Evolutionary conservation across 306 rosid genomes (phyloP), one percentile per base, ranked within the genome.

Genomic region (Castanea crenata): DNA sequence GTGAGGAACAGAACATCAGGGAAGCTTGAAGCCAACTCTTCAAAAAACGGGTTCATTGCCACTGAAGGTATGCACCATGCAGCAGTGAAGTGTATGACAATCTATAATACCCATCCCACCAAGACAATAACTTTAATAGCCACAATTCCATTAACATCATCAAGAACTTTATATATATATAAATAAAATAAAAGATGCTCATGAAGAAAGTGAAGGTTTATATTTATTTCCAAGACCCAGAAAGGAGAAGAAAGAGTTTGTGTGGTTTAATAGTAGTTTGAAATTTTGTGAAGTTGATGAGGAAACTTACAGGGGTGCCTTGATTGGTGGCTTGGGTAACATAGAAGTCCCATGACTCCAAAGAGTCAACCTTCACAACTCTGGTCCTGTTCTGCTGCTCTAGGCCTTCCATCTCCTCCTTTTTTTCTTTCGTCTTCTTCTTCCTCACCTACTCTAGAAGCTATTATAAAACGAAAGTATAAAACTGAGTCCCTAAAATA

Each of bases 61-160:
- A 95, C 96, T 27, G 98, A 95, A 76, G 98, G 99, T 87, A 95
- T 88, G 85, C 99, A 95, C 98, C 99, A 95, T 41, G 96, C 87
- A 79, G 98, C 97, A 83, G 90, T 86, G 84, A 95, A 95, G 80
- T 95, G 99, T 54, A 84, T 96, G 74, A 88, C 88, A 88, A 95
- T 58, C 99, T 95, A 80, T 55, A 46, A 83, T 72, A 68, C 64
- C 81, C 29, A 59, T n/a, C 51, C 80, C 76, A 83, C 63, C 74
- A 55, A 85, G 55, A 6, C 32, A 58, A 23, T 16, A 76, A 5
- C 69, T 59, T 2, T 38, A 13, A 51, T 55, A 77, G 64, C 73
- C 0, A 75, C 61, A 41, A 55, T 29, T 49, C 74, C 44, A 70
- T 68, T 34, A 49, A 46, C 46, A 38, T 38, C 46, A 38, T 38